Conservation (phyloP, 768 basidiomycete genomes). For the Suillus brevipes region DNA sequence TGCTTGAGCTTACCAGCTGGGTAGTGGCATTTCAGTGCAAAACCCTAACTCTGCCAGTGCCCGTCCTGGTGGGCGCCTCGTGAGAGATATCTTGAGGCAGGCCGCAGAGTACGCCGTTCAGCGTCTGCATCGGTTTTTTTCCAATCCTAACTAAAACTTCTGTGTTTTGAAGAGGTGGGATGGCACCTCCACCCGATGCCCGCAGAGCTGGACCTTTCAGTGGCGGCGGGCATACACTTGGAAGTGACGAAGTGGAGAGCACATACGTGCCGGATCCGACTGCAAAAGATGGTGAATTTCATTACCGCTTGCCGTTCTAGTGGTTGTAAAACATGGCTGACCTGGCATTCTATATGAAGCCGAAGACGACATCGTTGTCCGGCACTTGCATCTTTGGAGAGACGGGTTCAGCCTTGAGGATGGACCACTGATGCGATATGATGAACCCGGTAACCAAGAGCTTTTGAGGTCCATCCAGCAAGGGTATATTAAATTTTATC, state of each 20-base stretch:
- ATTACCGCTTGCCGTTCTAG: neutral
- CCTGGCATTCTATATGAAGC: constrained; percentile 14
- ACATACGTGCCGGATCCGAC: constrained; percentile 73
- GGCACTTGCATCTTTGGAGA: constrained; percentile 88
- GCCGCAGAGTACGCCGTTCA: constrained; percentile 68
- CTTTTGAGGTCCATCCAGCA: constrained; percentile 75
- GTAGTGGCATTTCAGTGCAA: constrained; percentile 84
- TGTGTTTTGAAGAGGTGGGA: neutral
- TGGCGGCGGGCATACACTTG: constrained; percentile 82
- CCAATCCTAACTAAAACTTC: neutral
- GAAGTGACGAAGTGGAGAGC: constrained; percentile 87
- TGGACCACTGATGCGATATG: constrained; percentile 81
- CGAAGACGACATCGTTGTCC: constrained; percentile 59
- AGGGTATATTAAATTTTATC: constrained; percentile 43
- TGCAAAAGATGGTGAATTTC: constrained; percentile 33
- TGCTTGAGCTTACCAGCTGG: neutral
- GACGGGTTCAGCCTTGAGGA: constrained; percentile 93
- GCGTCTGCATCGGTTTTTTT: neutral
- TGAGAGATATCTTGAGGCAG: constrained; percentile 72
- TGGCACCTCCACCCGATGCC: constrained; percentile 26
- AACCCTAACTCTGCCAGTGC: constrained; percentile 60
- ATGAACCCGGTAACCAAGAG: constrained; percentile 69
- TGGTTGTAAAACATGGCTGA: neutral
- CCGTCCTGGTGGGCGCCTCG: constrained; percentile 58
- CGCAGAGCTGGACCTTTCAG: constrained; percentile 40